Conservation (phyloP, 805 yeast genomes). For the Blastobotrys terrestris region DNA sequence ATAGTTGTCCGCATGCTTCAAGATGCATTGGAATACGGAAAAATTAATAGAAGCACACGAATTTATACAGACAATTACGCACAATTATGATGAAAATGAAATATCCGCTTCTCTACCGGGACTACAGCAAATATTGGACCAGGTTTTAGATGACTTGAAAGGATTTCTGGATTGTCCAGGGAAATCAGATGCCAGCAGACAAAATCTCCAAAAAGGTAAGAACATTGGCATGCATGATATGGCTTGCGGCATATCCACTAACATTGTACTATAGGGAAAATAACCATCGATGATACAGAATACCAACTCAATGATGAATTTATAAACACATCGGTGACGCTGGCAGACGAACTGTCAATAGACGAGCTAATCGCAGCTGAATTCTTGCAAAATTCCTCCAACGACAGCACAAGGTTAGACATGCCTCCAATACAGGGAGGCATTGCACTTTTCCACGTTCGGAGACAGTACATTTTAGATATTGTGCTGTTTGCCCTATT, state of each 20-base stretch:
- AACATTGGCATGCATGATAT: background rate
- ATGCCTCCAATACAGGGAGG: slow-evolving; percentile 40
- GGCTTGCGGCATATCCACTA: background rate
- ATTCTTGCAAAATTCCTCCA: slow-evolving; percentile 46
- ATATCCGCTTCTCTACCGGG: slow-evolving; percentile 1
- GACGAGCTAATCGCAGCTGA: slow-evolving; percentile 78
- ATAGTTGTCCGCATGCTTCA: background rate
- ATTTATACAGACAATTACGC: slow-evolving; percentile 15
- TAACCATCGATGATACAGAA: slow-evolving; percentile 47
- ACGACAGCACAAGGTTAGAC: slow-evolving; percentile 34
- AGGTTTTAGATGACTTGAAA: slow-evolving; percentile 30
- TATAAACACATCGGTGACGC: slow-evolving; percentile 47
- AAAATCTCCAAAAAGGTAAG: slow-evolving; percentile 27
- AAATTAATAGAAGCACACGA: slow-evolving; percentile 27
- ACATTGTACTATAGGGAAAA: slow-evolving; percentile 29
- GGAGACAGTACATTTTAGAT: slow-evolving; percentile 70
- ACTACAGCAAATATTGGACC: slow-evolving; percentile 12
- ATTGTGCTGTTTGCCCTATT: slow-evolving; percentile 13
- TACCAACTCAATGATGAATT: slow-evolving; percentile 63
- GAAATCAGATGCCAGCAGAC: slow-evolving; percentile 32
- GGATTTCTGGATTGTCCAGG: slow-evolving; percentile 33
- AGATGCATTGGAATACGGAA: slow-evolving; percentile 30
- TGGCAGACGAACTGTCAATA: slow-evolving; percentile 61
- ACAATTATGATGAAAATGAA: slow-evolving; percentile 6
- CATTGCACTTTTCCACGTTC: slow-evolving; percentile 55